Base-by-base conservation (phyloP, 306 rosid species). In the Psophocarpus tetragonolobus region DNA sequence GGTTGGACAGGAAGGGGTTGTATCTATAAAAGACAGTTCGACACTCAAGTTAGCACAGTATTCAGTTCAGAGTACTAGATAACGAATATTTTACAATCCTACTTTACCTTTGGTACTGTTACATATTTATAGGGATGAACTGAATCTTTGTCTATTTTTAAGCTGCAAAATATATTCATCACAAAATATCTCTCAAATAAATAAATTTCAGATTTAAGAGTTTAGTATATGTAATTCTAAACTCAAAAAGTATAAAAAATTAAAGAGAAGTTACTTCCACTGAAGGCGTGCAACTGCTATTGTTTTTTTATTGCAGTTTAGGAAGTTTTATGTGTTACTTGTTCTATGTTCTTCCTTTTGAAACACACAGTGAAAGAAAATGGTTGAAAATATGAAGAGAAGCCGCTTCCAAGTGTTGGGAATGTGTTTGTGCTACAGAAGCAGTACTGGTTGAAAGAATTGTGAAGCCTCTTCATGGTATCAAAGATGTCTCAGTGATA, bases 331-430 rank as follows among this genome's bases (percentile, higher is more conserved):
- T 57, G 8, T 15, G 33, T 27, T 64, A 41, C 24, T 51, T 41
- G 41, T 26, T 56, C 21, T 51, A 8, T 48, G 36, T 47, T 77
- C 50, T 26, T 8, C 51, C 32, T 66, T 65, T 35, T 12, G 61
- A 69, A 67, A 12, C 18, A 17, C 35, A n/a, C 17, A 48, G 44
- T 56, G 50, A 27, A 77, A 42, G 65, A 63, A 79, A 3, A 83
- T 79, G 84, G 79, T 5, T 24, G 81, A 62, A 7, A 57, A 71
- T 35, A 17, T 88, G 77, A 90, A 91, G 80, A 90, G 78, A 81
- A 94, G 92, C 83, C 83, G 89, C 68, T 91, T 88, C 71, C 97
- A 94, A 64, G 98, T 94, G 71, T 35, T 94, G 90, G 98, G 98
- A 11, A 33, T 94, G 63, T 94, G 98, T 35, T 35, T 94, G 98